Conservation (phyloP, 2,329 filamentous ascomycete genomes). For the Plectosphaerella cucumerina region DNA sequence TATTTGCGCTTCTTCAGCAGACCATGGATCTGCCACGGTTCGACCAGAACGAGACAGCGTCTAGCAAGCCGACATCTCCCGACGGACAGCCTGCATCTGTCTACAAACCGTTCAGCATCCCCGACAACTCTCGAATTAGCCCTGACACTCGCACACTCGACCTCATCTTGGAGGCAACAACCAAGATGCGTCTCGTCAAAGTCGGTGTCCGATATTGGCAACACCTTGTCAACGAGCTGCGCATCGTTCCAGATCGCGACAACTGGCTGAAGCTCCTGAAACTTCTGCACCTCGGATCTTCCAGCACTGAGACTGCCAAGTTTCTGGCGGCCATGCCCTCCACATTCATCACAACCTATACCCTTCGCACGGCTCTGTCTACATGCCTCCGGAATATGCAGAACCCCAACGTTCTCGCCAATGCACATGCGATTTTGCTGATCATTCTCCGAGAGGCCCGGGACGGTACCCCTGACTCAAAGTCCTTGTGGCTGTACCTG, state of each 20-base stretch:
- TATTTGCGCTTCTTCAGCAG: constrained; percentile 74
- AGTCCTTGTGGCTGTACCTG: constrained; percentile 51
- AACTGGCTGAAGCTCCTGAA: constrained; percentile 68
- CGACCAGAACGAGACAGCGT: constrained; percentile 16
- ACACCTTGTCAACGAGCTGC: constrained; percentile 56
- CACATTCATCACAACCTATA: constrained; percentile 32
- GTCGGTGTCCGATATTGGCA: constrained; percentile 77
- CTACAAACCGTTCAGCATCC: no score
- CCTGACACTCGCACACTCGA: constrained; percentile 60
- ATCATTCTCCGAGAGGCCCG: constrained; percentile 46
- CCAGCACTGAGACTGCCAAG: constrained; percentile 57
- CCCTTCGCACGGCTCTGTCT: constrained; percentile 65
- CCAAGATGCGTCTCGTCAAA: constrained; percentile 54
- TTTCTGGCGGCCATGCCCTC: constrained; percentile 54
- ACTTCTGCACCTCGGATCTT: constrained; percentile 60
- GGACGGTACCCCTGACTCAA: constrained; percentile 42
- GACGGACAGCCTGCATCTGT: no score
- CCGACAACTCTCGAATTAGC: constrained; percentile 4
- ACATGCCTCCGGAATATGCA: constrained; percentile 72
- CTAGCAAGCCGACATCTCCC: no score
- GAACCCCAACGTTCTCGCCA: constrained; percentile 64
- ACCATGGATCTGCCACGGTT: constrained; percentile 70
- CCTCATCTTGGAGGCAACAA: constrained; percentile 62
- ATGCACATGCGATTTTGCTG: constrained; percentile 62
- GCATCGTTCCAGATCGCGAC: constrained; percentile 65